phyloP scores from a whole-genome alignment of 495 filamentous ascomycete genomes.

The Hypoxylon trugodes region DNA sequence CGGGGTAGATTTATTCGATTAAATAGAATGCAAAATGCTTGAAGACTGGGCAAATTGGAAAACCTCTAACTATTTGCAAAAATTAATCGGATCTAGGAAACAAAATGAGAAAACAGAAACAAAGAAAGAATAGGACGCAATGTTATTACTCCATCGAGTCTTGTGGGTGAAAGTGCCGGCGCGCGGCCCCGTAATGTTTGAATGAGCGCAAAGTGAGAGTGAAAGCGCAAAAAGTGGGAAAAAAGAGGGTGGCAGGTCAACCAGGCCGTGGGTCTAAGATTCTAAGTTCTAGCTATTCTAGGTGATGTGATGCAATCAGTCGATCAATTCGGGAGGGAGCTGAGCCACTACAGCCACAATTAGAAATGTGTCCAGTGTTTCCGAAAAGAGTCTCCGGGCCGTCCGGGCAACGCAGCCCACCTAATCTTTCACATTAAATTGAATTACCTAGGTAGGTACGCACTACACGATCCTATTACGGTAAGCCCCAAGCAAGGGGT shows the following conservation, averaged over 20 bases:
- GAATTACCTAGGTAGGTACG: not conserved
- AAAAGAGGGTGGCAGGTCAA: slow-evolving; percentile 49
- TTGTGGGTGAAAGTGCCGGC: slow-evolving; percentile 20
- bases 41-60: slow-evolving; percentile 38
- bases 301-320: slow-evolving; percentile 41
- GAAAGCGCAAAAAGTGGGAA: slow-evolving; percentile 36
- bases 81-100: slow-evolving; percentile 6
- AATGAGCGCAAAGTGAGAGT: slow-evolving; percentile 33
- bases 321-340: slow-evolving; percentile 32
- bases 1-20: slow-evolving; percentile 13
- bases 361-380: too few species aligned
- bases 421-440: not conserved
- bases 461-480: not conserved
- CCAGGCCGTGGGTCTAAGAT: slow-evolving; percentile 18
- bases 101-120: slow-evolving; percentile 14
- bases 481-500: too few species aligned
- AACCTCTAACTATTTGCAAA: slow-evolving; percentile 18
- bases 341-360: slow-evolving; percentile 30
- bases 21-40: not conserved
- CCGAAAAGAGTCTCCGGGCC: too few species aligned
- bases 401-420: not conserved
- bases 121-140: slow-evolving; percentile 7
- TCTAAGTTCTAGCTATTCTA: too few species aligned
- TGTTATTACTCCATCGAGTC: slow-evolving; percentile 13
- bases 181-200: slow-evolving; percentile 1